Evolutionary conservation across 164 flowering plant genomes (phyloP), one percentile per base, ranked within the genome.

Genomic region (Buxus sempervirens): DNA sequence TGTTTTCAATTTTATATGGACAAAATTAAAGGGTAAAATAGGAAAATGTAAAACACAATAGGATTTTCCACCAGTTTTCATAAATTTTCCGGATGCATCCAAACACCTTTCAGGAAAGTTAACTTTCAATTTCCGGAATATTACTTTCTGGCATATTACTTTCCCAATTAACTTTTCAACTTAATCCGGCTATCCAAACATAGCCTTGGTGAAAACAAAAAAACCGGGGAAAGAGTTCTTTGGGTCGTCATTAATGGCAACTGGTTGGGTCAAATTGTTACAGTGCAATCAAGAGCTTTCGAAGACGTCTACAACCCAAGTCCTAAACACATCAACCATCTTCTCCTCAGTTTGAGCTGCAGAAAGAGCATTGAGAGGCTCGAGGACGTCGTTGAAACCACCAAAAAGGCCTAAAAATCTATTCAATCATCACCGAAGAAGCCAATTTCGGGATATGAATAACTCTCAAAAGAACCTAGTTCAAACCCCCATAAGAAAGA

Each of bases 231-330:
- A 49, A 61, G 63, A 58, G 45, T 36, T 54, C 19, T 45, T 60
- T 25, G n/a, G 18, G 60, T 58, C 75, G 80, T 70, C 71, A 70
- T 70, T 23, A 78, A 90, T 92, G 97, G 86, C 96, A 80, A 74
- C 80, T 60, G 86, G 88, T 24, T 92, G 97, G 99, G 86, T 93
- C 23, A 89, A 83, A 62, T 87, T 97, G 7, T 59, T 92, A 53
- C 96, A 92, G 24, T 95, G 99, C 88, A 95, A 67, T 90, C 94
- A 5, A 84, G 79, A 76, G 92, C 88, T 0, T 62, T 79, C 26
- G 90, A 90, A 51, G 98, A 93, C 72, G 98, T 95, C 51, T 78
- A 74, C 58, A 67, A 73, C 26, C 83, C 83, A 12, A 67, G 25
- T 60, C 81, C 85, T 0, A 85, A 79, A 54, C 32, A 66, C 65